Base-by-base conservation (phyloP, 805 yeast genomes). In the Millerozyma acaciae region DNA sequence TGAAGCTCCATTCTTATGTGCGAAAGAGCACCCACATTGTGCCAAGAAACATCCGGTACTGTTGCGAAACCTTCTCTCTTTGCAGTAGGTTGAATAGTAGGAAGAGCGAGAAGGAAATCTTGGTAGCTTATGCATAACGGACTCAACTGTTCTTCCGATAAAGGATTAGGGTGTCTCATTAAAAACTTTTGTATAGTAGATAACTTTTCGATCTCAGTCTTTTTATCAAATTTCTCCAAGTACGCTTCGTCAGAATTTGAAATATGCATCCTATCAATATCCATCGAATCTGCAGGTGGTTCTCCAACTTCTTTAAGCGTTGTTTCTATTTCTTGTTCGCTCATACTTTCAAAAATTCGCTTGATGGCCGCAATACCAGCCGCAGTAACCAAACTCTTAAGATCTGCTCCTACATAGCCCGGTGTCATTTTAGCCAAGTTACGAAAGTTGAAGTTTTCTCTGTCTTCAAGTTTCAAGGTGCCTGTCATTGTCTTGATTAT, bases 11-110 rank as follows among this genome's bases (percentile, higher is more conserved):
- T 80, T 46, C 98, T 72, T 21, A 87, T 80, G 12, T 76, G 71
- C 6, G 76, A 61, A 39, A 93, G 68, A 0, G 97, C 98, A 42
- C 98, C 98, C 21, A 93, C 95, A 52, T 82, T 84, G 5, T 80
- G 75, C 98, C 98, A 93, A 5, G 95, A 79, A 3, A 93, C 96
- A 55, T 93, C 97, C 0, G 98, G 98, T 8, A 93, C 94, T 0
- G 97, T 93, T 0, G 98, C 97, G 61, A 93, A 93, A 1, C 98
- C 98, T 68, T 93, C 98, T 56, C 98, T 80, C 53, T 89, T 90
- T 1, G 97, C 95, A 0, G 97, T 86, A 8, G 98, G 98, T 62
- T 93, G 98, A 28, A 93, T 83, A 0, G 89, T 78, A 2, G 97
- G 97, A 24, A 93, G 61, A 1, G 97, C 97, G 8, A 75, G 68